These are phyloP conservation scores for Amanita thiersii DNA, from an alignment of 768 basidiomycete species.

Conservation along the genomic window DNA sequence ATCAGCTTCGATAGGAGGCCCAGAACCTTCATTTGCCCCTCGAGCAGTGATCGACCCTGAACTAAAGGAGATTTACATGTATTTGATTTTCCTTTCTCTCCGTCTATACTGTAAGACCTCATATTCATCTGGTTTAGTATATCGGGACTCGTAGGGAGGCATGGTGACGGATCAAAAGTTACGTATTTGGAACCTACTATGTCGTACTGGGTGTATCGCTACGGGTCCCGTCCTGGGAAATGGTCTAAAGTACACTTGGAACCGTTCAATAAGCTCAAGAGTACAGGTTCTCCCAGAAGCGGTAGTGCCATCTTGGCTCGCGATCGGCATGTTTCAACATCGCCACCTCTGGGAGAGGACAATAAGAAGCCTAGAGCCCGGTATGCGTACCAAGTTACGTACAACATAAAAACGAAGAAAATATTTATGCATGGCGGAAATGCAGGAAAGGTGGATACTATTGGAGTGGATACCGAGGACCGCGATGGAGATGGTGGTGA, in stretches of 20 bases:
- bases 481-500: slow-evolving; percentile 5
- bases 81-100: slow-evolving; percentile 17
- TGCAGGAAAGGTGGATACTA: slow-evolving; percentile 30
- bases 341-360: slow-evolving; percentile 8
- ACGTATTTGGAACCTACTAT: slow-evolving; percentile 38
- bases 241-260: slow-evolving; percentile 55
- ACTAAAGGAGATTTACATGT: slow-evolving; percentile 69
- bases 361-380: slow-evolving; percentile 46
- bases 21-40: slow-evolving; percentile 68
- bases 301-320: too few relatives aligned
- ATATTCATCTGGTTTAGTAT: slow-evolving; percentile 31
- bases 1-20: slow-evolving; percentile 53
- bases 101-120: not conserved
- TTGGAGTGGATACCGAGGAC: slow-evolving; percentile 8
- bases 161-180: slow-evolving; percentile 24
- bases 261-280: too few relatives aligned
- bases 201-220: slow-evolving; percentile 64
- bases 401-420: slow-evolving; percentile 46
- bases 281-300: too few relatives aligned
- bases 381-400: slow-evolving; percentile 76
- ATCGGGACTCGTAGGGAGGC: slow-evolving; percentile 46
- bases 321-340: too few relatives aligned
- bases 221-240: slow-evolving; percentile 47
- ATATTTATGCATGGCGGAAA: slow-evolving; percentile 77
- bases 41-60: slow-evolving; percentile 60